Base-by-base conservation (phyloP, 257 asterid genomes). In the Haberlea rhodopensis region DNA sequence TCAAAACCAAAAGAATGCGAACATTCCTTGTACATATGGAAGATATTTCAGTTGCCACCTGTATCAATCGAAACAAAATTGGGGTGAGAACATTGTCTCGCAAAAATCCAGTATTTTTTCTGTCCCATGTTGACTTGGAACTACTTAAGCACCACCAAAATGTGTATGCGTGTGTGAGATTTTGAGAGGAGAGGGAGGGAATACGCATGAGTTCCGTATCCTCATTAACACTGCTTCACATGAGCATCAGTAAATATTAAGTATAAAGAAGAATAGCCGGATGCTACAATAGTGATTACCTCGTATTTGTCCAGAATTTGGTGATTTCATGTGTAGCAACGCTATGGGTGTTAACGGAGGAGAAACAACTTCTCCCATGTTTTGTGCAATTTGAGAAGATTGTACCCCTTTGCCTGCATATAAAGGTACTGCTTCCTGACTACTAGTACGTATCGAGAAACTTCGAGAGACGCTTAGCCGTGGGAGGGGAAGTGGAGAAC, bases 271-370 rank as follows among this genome's bases (percentile, higher is more conserved):
- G n/a, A n/a, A n/a, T n/a, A n/a, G n/a, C n/a, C n/a, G n/a, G n/a
- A n/a, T 15, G 7, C 49, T 43, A 43, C 19, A 15, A 43, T 15
- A 13, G 19, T 43, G 55, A 60, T 63, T 75, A 85, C 96, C 98
- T 85, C 87, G 79, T 65, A 89, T 85, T 69, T 85, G 82, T 55
- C 86, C 75, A 69, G 82, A 67, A 70, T 76, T 77, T 11, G 80
- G 76, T 56, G 94, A 72, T 73, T 79, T 80, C 77, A 83, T 55
- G 68, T 80, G 83, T 53, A 90, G 79, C 45, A 89, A 72, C 67
- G 89, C 77, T 20, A 92, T 74, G 29, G 97, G 99, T 9, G 95
- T 85, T 37, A 89, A 73, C 20, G 99, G 90, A 71, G 99, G 96
- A 43, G 97, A 92, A 31, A 77, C n/a, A n/a, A n/a, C n/a, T n/a